These are phyloP conservation scores for Blastomyces gilchristii DNA, from an alignment of 2,329 filamentous ascomycete species.

Conservation along the genomic window DNA sequence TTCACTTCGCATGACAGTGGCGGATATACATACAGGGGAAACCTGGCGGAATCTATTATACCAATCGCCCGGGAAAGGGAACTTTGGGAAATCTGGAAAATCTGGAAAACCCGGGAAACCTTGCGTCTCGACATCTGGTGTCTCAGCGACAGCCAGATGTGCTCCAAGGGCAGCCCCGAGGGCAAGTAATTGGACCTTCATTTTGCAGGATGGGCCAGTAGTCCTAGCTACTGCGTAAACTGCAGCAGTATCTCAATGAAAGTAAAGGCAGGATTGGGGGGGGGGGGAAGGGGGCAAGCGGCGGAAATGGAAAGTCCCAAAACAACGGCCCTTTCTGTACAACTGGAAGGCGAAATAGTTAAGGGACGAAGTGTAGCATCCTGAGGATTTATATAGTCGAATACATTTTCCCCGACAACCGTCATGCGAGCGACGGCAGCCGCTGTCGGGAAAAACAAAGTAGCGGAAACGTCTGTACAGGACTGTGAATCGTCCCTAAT, in stretches of 20 bases:
- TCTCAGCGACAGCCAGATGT: constrained; percentile 4
- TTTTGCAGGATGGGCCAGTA: constrained; percentile 1
- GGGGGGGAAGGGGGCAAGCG: background rate
- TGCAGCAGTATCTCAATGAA: too few relatives aligned
- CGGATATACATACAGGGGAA: constrained; percentile 2
- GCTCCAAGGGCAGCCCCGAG: constrained; percentile 13
- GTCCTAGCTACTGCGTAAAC: background rate
- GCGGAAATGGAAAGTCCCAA: background rate
- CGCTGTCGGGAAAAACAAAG: background rate
- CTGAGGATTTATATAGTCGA: background rate
- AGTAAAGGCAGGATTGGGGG: background rate
- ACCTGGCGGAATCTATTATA: background rate
- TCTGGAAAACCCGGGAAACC: background rate
- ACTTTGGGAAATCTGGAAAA: background rate
- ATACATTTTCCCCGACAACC: background rate
- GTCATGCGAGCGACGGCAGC: background rate
- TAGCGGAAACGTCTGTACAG: background rate
- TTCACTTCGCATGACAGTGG: background rate
- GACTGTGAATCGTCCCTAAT: background rate
- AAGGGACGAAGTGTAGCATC: background rate
- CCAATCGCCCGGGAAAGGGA: background rate
- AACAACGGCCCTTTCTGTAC: background rate
- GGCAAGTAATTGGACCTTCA: constrained; percentile 13
- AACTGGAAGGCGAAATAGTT: background rate
- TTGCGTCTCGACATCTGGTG: constrained; percentile 1